Base-by-base conservation (phyloP, 768 basidiomycete genomes). In the Collybiopsis confluens region DNA sequence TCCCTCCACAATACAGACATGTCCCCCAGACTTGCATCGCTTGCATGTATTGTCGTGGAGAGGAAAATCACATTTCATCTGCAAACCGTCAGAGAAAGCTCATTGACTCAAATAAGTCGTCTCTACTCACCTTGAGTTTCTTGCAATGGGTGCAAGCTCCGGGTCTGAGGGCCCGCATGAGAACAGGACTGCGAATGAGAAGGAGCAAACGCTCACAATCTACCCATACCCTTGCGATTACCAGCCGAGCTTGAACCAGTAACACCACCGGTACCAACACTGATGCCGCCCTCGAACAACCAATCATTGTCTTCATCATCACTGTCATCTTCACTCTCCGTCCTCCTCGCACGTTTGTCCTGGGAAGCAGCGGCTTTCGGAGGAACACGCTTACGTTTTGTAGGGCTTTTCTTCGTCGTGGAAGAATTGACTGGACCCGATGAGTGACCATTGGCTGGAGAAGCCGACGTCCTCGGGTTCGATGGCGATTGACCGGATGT, bases 41-140 rank as follows among this genome's bases (percentile, higher is more conserved):
- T 78, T 84, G 70, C 90, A 92, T n/a, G 86, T 83, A 62, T 81
- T 83, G 51, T 86, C 82, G 55, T 81, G 74, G 58, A 73, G 75
- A 36, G 85, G 85, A 64, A 92, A 91, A 59, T 85, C 85, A 70
- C 90, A 92, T 75, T 86, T 91, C 90, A 92, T 92, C 87, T 91
- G 62, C 4, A 33, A 41, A 26, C 7, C 10, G 11, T 24, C 13
- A 23, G 15, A 15, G 26, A 11, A 36, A 3, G 37, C 37, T 10
- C 9, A n/a, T n/a, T n/a, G n/a, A n/a, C n/a, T n/a, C 27, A 18
- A 38, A 27, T 20, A 21, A 28, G 11, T 41, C 2, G 21, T 16
- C 27, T 16, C 7, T 38, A 57, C 82, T 54, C 69, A 86, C 88
- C 85, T 92, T 92, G 62, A 92, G 82, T 64, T 84, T 87, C 68